These are phyloP conservation scores for Coprinopsis strossmayeri DNA, from an alignment of 768 basidiomycete species.

Conservation along the genomic window DNA sequence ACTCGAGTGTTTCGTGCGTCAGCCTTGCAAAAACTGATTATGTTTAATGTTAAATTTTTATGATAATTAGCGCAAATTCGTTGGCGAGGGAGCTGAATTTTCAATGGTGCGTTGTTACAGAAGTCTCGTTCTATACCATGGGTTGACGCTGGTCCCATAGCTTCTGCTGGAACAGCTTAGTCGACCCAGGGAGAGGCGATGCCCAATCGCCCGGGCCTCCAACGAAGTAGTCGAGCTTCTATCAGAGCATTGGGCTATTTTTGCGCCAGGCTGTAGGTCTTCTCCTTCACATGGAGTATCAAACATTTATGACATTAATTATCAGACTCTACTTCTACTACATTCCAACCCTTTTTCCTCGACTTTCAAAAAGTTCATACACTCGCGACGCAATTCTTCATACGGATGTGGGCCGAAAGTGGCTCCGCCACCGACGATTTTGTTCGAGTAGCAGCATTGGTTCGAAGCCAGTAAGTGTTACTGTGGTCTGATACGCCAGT, in stretches of 20 bases:
- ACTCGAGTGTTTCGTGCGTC: slow-evolving; percentile 68
- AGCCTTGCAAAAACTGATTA: neutral
- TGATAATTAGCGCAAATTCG: slow-evolving; percentile 69
- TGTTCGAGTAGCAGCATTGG: slow-evolving; percentile 66
- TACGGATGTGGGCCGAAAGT: slow-evolving; percentile 91
- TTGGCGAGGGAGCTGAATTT: slow-evolving; percentile 67
- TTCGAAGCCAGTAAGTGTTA: slow-evolving; percentile 78
- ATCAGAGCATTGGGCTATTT: slow-evolving; percentile 80
- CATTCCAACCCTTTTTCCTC: slow-evolving; percentile 84
- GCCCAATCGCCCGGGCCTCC: slow-evolving; percentile 78
- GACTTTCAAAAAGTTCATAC: slow-evolving; percentile 78
- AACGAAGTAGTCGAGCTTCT: slow-evolving; percentile 82
- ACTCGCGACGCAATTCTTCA: slow-evolving; percentile 78
- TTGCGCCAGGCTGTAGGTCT: slow-evolving; percentile 74
- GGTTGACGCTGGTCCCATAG: slow-evolving; percentile 27
- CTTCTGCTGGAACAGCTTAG: slow-evolving; percentile 76
- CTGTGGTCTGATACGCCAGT: too few relatives aligned
- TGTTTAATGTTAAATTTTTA: slow-evolving; percentile 21
- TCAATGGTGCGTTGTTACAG: slow-evolving; percentile 45
- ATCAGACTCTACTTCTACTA: slow-evolving; percentile 76
- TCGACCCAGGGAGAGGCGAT: slow-evolving; percentile 65
- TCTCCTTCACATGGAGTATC: neutral
- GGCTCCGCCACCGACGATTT: slow-evolving; percentile 74
- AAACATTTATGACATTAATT: too few relatives aligned
- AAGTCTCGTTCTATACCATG: neutral